These are phyloP conservation scores for Lasiodiplodia gonubiensis DNA, from an alignment of 2,329 filamentous ascomycete species.

Conservation along the genomic window DNA sequence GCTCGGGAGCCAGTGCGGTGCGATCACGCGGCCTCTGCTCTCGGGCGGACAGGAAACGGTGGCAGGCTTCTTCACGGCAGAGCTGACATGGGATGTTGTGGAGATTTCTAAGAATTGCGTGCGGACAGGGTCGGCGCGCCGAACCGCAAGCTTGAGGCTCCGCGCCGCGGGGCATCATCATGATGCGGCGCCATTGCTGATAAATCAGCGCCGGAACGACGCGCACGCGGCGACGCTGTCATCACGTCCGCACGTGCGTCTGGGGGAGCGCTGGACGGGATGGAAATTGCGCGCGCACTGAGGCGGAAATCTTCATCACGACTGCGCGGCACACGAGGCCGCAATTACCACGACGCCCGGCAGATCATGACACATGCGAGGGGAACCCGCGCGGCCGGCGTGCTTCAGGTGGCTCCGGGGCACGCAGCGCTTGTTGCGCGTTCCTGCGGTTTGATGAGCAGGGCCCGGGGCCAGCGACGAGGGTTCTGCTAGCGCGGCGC, in stretches of 20 bases:
- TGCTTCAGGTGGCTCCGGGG: background rate
- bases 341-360: conserved; percentile 10
- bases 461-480: background rate
- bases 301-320: conserved; percentile 16
- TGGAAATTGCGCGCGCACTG: conserved; percentile 11
- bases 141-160: conserved; percentile 16
- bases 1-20: conserved; percentile 19
- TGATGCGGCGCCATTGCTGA: conserved; percentile 9
- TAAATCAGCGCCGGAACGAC: conserved; percentile 12
- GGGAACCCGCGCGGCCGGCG: background rate
- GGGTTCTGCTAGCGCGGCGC: background rate
- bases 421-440: conserved; percentile 11
- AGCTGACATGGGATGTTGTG: background rate
- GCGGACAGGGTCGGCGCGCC: conserved; percentile 3
- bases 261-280: background rate
- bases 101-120: conserved; percentile 4
- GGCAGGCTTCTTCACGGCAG: background rate
- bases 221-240: background rate
- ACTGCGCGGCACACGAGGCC: conserved; percentile 18
- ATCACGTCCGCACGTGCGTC: conserved; percentile 18
- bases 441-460: conserved; percentile 18
- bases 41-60: background rate
- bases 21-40: conserved; percentile 18
- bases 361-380: conserved; percentile 2
- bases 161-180: conserved; percentile 1